A percentile compares a stretch with the other conserved stretches of the same genome.
phyloP scores from a whole-genome alignment of 345 rosid genomes.

The Lumnitzera littorea region DNA sequence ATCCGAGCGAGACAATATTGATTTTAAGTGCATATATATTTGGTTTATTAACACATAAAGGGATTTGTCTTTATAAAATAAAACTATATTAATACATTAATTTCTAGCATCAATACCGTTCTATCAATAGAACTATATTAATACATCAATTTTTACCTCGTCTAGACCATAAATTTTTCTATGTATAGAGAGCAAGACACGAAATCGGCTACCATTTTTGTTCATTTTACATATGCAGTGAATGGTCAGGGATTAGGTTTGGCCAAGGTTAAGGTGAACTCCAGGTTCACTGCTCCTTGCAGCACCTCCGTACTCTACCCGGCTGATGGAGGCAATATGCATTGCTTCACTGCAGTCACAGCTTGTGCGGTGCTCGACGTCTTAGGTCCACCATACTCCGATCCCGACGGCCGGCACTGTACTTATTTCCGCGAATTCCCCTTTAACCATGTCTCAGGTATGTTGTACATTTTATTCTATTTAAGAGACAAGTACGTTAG shows the following conservation, averaged over 20 bases:
- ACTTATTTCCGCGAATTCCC: constrained; percentile 62
- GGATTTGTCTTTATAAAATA: too few species aligned
- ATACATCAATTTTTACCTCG: too few species aligned
- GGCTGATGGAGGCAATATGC: constrained; percentile 94
- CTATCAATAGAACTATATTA: too few species aligned
- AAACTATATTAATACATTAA: too few species aligned
- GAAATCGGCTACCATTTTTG: background rate
- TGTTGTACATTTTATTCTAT: background rate
- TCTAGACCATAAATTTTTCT: too few species aligned
- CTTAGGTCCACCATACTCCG: constrained; percentile 82
- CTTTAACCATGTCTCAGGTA: constrained; percentile 42
- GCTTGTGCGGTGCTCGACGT: constrained; percentile 92
- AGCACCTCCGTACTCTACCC: constrained; percentile 74
- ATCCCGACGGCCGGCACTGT: constrained; percentile 79
- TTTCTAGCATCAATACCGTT: too few species aligned
- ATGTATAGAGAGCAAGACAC: too few species aligned
- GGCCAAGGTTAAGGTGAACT: constrained; percentile 69
- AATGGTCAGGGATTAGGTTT: constrained; percentile 35
- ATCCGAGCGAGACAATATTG: too few species aligned
- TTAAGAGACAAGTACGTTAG: too few species aligned
- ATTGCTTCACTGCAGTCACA: constrained; percentile 74
- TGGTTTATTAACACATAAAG: too few species aligned
- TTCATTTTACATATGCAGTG: constrained; percentile 22
- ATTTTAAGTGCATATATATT: too few species aligned
- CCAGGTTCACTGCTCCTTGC: constrained; percentile 70